Percentiles rank a stretch among this genome's conserved stretches.
Conservation (phyloP, 495 filamentous ascomycete genomes). For the Pseudomonodictys pantanalensis region DNA sequence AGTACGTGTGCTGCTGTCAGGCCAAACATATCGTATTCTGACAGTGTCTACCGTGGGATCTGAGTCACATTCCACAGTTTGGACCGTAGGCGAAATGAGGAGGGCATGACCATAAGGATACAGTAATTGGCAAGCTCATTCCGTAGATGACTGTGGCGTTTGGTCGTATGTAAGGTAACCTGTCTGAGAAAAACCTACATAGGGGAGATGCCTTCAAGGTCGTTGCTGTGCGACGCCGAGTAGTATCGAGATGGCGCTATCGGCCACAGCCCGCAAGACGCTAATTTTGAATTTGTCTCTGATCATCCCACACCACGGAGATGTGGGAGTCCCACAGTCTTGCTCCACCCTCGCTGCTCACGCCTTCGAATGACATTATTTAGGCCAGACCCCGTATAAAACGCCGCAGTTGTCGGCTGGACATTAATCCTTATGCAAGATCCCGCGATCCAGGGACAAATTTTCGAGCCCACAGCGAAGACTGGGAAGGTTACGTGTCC, state of each 20-base stretch:
- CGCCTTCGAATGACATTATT: too few relatives aligned
- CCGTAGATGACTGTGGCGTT: slow-evolving; percentile 9
- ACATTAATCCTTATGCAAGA: not conserved
- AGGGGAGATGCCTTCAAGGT: not conserved
- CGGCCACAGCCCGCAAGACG: too few relatives aligned
- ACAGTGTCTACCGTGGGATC: too few relatives aligned
- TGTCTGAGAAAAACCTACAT: not conserved
- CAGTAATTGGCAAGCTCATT: not conserved
- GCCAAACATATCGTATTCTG: too few relatives aligned
- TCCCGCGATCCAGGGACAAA: not conserved
- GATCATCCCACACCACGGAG: too few relatives aligned
- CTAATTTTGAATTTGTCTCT: too few relatives aligned
- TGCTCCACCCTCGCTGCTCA: too few relatives aligned
- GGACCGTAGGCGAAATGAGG: not conserved
- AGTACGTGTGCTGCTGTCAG: not conserved
- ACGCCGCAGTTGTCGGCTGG: not conserved
- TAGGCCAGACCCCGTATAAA: not conserved
- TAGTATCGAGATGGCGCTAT: too few relatives aligned
- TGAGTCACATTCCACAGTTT: not conserved
- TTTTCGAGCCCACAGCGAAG: not conserved
- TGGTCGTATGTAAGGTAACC: slow-evolving; percentile 15
- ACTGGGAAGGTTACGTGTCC: not conserved
- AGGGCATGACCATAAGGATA: not conserved
- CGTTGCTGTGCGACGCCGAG: not conserved
- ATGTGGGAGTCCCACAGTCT: too few relatives aligned